Evolutionary conservation across 768 basidiomycete species (phyloP), one percentile per base, ranked within the genome.

Genomic region (Xerocomellus amylosporus): DNA sequence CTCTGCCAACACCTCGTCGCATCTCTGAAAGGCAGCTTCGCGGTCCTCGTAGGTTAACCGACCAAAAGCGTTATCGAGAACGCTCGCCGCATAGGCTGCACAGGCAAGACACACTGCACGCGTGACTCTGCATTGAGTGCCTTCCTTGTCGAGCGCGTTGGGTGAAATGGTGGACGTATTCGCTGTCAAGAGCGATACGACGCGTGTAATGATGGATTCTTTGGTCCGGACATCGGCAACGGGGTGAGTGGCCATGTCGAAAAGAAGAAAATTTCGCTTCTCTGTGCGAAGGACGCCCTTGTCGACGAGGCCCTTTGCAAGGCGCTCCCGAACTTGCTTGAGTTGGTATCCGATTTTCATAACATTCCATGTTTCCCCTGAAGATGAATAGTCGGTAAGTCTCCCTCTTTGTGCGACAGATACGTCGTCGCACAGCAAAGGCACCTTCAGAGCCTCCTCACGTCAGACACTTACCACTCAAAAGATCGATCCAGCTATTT

Each of bases 311-410:
- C 96, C 85, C 70, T 99, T 99, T 14, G 95, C 94, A 38, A 99
- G 86, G 17, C 96, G 90, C 74, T 99, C 96, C 43, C 96, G 88
- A 38, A 98, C 96, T 74, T 98, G 96, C 72, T 98, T 98, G 44
- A 99, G 86, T 72, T 99, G 96, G 74, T 93, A 99, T 22, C 95
- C 95, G 51, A 99, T 98, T 75, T 98, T 98, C 88, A 98, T 93
- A 8, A 99, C 94, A 73, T 98, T 99, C 96, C 96, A 99, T 45
- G 96, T 98, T 75, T 99, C 96, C 51, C 96, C 95, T 98, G 17
- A 26, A 41, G n/a, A 34, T 14, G 44, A 37, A 41, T 2, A 20
- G 17, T 58, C 13, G 13, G 50, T 55, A 14, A 53, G 51, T 45
- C n/a, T n/a, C 34, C 34, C 44, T 9, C 33, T 26, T 36, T 48